Evolutionary conservation across 2,329 filamentous ascomycete genomes (phyloP), one percentile per base, ranked within the genome.

Genomic region (Passalora sequoiae): DNA sequence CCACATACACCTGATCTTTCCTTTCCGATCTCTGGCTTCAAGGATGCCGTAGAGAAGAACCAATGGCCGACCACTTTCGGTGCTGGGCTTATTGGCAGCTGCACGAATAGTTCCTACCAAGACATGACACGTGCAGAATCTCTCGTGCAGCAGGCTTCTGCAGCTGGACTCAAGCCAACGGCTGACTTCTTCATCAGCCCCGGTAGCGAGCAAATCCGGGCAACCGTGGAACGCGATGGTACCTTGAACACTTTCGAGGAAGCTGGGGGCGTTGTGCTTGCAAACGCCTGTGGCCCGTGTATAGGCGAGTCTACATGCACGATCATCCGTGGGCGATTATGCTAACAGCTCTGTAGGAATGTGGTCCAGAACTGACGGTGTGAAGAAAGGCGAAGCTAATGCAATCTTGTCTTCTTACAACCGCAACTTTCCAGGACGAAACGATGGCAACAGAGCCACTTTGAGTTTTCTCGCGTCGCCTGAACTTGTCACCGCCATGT

Each of bases 391-490:
- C 50, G 86, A 89, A 46, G 74, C 80, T 41, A 98, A 98, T 63
- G 92, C 92, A 50, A 97, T 98, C 59, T 80, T 98, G 60, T 91
- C 89, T 7, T 96, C 89, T 1, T 98, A 96, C 74, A 98, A 98
- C 76, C 86, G 92, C 49, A 98, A 98, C 71, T 98, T 98, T 75
- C 86, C 86, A 38, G 91, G 88, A 49, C 86, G 92, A 54, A 98
- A 98, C 66, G 92, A 98, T 62, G 92, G 92, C 50, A 98, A 98
- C 72, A 83, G 86, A 16, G 83, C 84, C 30, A 98, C 92, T 6
- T 96, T 97, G 89, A 98, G 97, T 75, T 98, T 98, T 72, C 78
- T 98, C 40, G 91, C 92, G 7, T 96, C 89, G 0, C 92, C 92
- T 5, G 92, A 98, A 68, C 80, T 98, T 45, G 92, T 98, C 50